These are phyloP conservation scores for Mycena capillaripes DNA, from an alignment of 768 basidiomycete genomes.

Conservation along the genomic window DNA sequence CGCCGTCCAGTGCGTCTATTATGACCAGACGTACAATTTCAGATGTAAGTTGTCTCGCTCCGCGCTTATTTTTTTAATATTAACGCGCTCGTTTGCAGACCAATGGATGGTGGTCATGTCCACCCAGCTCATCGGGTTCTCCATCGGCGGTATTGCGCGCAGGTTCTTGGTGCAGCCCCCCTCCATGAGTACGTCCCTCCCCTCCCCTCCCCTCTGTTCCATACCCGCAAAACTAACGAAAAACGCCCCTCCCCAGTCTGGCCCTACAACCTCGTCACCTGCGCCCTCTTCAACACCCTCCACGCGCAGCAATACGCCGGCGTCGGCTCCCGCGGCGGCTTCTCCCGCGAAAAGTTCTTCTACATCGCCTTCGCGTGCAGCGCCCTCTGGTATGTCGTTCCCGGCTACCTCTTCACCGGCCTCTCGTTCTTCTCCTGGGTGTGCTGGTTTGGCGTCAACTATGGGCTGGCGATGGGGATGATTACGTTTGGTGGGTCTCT, in stretches of 20 bases:
- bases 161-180: slow-evolving; percentile 84
- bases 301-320: slow-evolving; percentile 82
- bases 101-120: slow-evolving; percentile 87
- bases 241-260: no score
- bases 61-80: no score
- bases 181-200: slow-evolving; percentile 68
- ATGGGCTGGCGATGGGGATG: slow-evolving; percentile 50
- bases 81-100: slow-evolving; percentile 46
- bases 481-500: slow-evolving; percentile 50
- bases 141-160: slow-evolving; percentile 77
- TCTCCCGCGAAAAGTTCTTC: slow-evolving; percentile 86
- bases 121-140: slow-evolving; percentile 86
- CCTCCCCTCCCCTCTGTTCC: no score
- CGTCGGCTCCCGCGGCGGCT: slow-evolving; percentile 73
- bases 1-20: slow-evolving; percentile 81
- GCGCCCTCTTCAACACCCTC: slow-evolving; percentile 85
- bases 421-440: slow-evolving; percentile 54
- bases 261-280: slow-evolving; percentile 82
- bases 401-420: slow-evolving; percentile 55
- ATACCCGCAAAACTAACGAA: no score
- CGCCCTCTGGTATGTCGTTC: slow-evolving; percentile 61
- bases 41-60: slow-evolving; percentile 42
- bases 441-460: slow-evolving; percentile 53
- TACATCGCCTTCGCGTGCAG: slow-evolving; percentile 65
- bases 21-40: slow-evolving; percentile 74